These are phyloP conservation scores for Cercospora citrullina DNA, from an alignment of 2,329 filamentous ascomycete genomes.

Conservation along the genomic window DNA sequence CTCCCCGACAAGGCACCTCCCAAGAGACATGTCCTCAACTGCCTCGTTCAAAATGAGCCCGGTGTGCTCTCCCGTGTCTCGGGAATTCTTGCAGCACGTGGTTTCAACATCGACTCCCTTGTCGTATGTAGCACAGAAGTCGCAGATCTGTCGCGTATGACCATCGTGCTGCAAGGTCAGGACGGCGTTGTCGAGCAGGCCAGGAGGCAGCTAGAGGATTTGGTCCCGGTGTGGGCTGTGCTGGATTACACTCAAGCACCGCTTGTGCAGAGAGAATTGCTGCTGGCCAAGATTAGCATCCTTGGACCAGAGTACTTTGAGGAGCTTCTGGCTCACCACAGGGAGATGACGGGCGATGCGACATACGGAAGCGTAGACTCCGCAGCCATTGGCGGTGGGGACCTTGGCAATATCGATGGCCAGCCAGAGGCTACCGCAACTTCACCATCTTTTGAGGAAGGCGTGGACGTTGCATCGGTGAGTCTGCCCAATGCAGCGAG, in stretches of 20 bases:
- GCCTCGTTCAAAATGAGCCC: slow-evolving; percentile 97
- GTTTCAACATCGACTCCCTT: slow-evolving; percentile 98
- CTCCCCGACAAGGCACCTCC: slow-evolving; percentile 77
- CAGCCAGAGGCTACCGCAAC: slow-evolving; percentile 17
- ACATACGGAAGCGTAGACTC: slow-evolving; percentile 23
- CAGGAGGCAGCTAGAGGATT: slow-evolving; percentile 87
- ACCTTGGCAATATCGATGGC: slow-evolving; percentile 23
- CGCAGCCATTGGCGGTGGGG: slow-evolving; percentile 32
- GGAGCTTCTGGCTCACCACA: slow-evolving; percentile 91
- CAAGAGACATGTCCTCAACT: slow-evolving; percentile 96
- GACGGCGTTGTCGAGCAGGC: slow-evolving; percentile 98
- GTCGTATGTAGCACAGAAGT: slow-evolving; percentile 98
- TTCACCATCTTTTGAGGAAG: slow-evolving; percentile 12
- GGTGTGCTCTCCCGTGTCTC: slow-evolving; percentile 95
- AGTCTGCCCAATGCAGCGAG: neutral
- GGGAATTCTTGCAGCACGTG: slow-evolving; percentile 89
- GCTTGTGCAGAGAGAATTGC: slow-evolving; percentile 90
- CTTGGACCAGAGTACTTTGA: slow-evolving; percentile 98
- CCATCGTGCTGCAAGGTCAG: slow-evolving; percentile 92
- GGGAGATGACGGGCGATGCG: slow-evolving; percentile 68
- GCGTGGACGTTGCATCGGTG: slow-evolving; percentile 12
- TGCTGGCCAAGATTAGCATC: slow-evolving; percentile 95
- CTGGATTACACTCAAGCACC: slow-evolving; percentile 92
- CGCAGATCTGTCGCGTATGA: slow-evolving; percentile 96
- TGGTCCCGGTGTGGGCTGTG: slow-evolving; percentile 97